Evolutionary conservation across 257 asterid genomes (phyloP).

Genomic region (Anisodus tanguticus): DNA sequence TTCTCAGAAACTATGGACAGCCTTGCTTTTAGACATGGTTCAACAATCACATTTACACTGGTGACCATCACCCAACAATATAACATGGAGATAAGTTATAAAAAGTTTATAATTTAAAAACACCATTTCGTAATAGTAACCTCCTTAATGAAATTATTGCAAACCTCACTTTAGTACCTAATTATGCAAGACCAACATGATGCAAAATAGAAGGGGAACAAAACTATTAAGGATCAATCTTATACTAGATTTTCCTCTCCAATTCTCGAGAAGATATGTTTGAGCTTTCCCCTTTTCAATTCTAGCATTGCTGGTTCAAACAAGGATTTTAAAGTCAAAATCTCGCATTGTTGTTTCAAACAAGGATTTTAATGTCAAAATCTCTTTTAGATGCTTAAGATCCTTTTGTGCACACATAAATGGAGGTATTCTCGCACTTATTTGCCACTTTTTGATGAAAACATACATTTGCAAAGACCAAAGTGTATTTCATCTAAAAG

Average conservation of each 20-base stretch:
- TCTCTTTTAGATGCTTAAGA: background rate
- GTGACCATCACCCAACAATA: background rate
- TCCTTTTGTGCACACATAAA: background rate
- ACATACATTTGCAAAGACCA: background rate
- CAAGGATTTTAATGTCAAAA: too few relatives aligned
- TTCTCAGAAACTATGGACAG: background rate
- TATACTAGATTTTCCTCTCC: background rate
- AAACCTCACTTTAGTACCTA: conserved; percentile 16
- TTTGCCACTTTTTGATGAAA: background rate
- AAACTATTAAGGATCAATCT: background rate
- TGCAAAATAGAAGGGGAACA: background rate
- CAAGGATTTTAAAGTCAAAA: background rate
- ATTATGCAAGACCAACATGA: background rate
- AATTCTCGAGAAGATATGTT: conserved; percentile 3
- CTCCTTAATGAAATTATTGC: background rate
- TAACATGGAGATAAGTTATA: background rate
- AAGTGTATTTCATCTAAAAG: conserved; percentile 1
- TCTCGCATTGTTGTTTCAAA: background rate
- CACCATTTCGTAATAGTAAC: conserved; percentile 7
- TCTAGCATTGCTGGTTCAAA: conserved; percentile 2
- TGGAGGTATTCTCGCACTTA: background rate
- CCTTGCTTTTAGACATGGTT: conserved; percentile 11
- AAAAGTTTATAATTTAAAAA: background rate
- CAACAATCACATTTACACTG: background rate
- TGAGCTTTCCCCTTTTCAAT: background rate